Evolutionary conservation across 2,329 filamentous ascomycete genomes (phyloP).

Genomic region (Fusarium irregulare): DNA sequence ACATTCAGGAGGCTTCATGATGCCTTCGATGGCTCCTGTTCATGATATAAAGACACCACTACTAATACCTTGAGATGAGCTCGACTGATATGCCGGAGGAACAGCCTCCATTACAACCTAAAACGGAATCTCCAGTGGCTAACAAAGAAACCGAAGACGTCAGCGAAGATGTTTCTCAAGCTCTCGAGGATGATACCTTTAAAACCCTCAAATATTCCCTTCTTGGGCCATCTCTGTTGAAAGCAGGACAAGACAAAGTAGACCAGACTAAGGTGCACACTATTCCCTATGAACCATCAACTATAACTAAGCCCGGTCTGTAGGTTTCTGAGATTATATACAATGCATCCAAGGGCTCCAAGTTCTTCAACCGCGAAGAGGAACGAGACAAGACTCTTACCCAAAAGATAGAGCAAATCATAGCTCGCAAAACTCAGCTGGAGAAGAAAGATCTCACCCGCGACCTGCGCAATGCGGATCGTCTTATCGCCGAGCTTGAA

Average conservation of each 20-base stretch:
- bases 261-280: slow-evolving; percentile 81
- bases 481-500: slow-evolving; percentile 84
- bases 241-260: slow-evolving; percentile 92
- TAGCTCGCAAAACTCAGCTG: slow-evolving; percentile 78
- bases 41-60: slow-evolving; percentile 1
- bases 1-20: slow-evolving; percentile 28
- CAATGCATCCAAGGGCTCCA: slow-evolving; percentile 94
- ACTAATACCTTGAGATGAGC: slow-evolving; percentile 36
- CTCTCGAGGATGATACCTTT: slow-evolving; percentile 16
- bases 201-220: slow-evolving; percentile 87
- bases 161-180: slow-evolving; percentile 14
- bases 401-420: slow-evolving; percentile 83
- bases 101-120: slow-evolving; percentile 21
- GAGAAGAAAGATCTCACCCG: slow-evolving; percentile 79
- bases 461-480: slow-evolving; percentile 81
- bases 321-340: slow-evolving; percentile 95
- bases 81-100: slow-evolving; percentile 25
- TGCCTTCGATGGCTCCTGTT: slow-evolving; percentile 25
- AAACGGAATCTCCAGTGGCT: slow-evolving; percentile 2
- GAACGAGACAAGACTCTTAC: slow-evolving; percentile 84
- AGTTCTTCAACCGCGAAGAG: slow-evolving; percentile 95
- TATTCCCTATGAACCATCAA: background rate
- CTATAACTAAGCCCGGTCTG: slow-evolving; percentile 46
- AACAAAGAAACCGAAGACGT: slow-evolving; percentile 7
- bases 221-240: slow-evolving; percentile 89